Conservation (phyloP, 75 land plant genomes). For the Pseudotsuga menziesii region DNA sequence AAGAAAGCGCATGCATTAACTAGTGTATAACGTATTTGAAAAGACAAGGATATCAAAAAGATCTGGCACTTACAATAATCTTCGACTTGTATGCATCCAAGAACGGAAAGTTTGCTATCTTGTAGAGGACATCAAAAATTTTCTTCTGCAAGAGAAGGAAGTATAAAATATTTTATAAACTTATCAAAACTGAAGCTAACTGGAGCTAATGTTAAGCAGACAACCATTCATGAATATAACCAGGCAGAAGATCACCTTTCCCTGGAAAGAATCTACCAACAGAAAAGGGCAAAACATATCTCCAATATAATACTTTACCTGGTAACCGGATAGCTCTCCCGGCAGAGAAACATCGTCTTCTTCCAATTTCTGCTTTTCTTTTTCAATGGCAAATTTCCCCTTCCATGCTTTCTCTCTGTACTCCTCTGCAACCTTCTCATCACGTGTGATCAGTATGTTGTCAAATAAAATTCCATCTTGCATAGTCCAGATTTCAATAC, state of each 20-base stretch:
- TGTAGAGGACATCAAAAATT: slow-evolving; percentile 74
- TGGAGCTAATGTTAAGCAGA: too few species aligned
- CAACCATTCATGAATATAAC: too few species aligned
- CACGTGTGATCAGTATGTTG: slow-evolving; percentile 62
- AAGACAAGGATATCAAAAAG: not conserved
- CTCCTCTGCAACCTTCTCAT: slow-evolving; percentile 66
- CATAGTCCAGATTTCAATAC: slow-evolving; percentile 99
- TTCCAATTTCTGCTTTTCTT: slow-evolving; percentile 64
- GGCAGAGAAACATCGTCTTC: slow-evolving; percentile 35
- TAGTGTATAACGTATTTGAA: not conserved
- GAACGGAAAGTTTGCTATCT: slow-evolving; percentile 65
- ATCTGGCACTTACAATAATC: slow-evolving; percentile 55
- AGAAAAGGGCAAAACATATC: not conserved
- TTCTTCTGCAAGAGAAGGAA: slow-evolving; percentile 46
- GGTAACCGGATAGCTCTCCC: slow-evolving; percentile 42
- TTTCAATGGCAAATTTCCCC: slow-evolving; percentile 73
- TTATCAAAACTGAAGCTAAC: not conserved
- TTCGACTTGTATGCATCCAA: slow-evolving; percentile 51
- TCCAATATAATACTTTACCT: slow-evolving; percentile 28
- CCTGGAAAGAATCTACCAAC: not conserved
- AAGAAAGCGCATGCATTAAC: not conserved
- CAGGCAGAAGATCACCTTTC: too few species aligned
- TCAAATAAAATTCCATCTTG: slow-evolving; percentile 95
- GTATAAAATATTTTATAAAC: not conserved
- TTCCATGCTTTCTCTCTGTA: slow-evolving; percentile 60